Base-by-base conservation (phyloP, 352 stramenopile species). In the Globisporangium polare region DNA sequence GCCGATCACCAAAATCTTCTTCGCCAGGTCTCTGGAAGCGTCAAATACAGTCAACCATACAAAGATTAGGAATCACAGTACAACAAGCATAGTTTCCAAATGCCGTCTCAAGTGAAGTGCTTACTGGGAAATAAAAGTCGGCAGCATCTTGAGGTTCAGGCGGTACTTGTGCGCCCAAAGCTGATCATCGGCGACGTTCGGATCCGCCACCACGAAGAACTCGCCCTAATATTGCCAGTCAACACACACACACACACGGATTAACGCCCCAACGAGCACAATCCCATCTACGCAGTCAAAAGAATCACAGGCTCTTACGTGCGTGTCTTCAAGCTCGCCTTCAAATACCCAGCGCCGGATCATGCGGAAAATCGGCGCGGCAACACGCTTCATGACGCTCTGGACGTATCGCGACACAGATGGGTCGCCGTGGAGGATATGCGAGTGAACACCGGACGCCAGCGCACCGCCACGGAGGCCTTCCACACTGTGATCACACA, bases 1-100 rank as follows among this genome's bases (percentile, higher is more conserved):
- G 41, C 97, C 97, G 43, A 99, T 96, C 24, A 97, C 77, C 22
- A 99, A 72, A 49, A 98, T 97, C 39, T 96, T 97, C 24, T 91
- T 80, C 2, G 96, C 96, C 13, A 99, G 73, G 12, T 96, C 87
- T 43, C 85, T 95, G 61, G 35, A 56, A 56, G 2, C 15, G 6
- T 13, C 18, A 9, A 27, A 50, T 17, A 27, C 8, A 50, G 13
- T 24, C 4, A 33, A 54, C 1, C 17, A 54, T 27, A 12, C 18
- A n/a, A 10, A 54, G n/a, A 5, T 18, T 55, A 20, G 31, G 9
- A 41, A 8, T 8, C 27, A 41, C 49, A 24, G 10, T 6, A 17
- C 17, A 18, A 33, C 41, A 55, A 18, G 1, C 18, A 33, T 26
- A 7, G 18, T 26, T 26, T n/a, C 18, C 27, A 55, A 5, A 22